Conservation (phyloP, 2,329 filamentous ascomycete species). For the Sarocladium brachiariae region DNA sequence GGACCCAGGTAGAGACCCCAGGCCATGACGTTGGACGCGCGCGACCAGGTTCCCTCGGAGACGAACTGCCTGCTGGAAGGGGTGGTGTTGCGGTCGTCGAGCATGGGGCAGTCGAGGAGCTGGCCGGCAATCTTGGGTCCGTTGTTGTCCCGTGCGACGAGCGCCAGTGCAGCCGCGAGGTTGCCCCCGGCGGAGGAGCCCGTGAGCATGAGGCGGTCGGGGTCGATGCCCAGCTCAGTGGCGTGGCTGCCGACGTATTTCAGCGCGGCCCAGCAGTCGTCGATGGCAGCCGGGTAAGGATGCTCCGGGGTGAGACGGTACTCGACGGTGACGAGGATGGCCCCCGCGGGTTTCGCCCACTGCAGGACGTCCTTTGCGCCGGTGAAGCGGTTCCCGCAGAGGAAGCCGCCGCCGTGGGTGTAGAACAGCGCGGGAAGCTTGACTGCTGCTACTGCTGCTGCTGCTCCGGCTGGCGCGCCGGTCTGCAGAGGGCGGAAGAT, state of each 20-base stretch:
- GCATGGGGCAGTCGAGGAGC: conserved; percentile 39
- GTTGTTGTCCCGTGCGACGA: conserved; percentile 29
- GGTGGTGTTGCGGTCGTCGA: conserved; percentile 35
- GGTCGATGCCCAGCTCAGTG: conserved; percentile 32
- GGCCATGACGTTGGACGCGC: conserved; percentile 30
- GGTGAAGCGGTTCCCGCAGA: conserved; percentile 18
- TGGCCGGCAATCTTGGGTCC: conserved; percentile 28
- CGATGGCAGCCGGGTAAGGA: conserved; percentile 15
- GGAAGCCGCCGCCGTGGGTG: conserved; percentile 18
- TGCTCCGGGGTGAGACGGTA: conserved; percentile 21
- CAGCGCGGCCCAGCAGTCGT: conserved; percentile 23
- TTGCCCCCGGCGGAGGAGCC: conserved; percentile 37
- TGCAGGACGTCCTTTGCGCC: conserved; percentile 15
- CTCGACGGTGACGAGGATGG: conserved; percentile 19
- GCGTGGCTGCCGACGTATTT: conserved; percentile 31
- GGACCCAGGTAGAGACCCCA: conserved; percentile 35
- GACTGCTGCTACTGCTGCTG: neutral
- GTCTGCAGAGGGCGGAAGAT: conserved; percentile 15
- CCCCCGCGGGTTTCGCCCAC: conserved; percentile 14
- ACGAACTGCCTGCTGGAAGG: conserved; percentile 25
- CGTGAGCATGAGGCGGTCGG: conserved; percentile 29
- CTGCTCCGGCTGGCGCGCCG: no score
- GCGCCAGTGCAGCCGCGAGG: conserved; percentile 29
- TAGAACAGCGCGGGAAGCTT: conserved; percentile 16
- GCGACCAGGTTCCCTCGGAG: conserved; percentile 27